A percentile compares a stretch with the other conserved stretches of the same genome.
phyloP scores from a whole-genome alignment of 2,329 filamentous ascomycete genomes.

The Knufia petricola region DNA sequence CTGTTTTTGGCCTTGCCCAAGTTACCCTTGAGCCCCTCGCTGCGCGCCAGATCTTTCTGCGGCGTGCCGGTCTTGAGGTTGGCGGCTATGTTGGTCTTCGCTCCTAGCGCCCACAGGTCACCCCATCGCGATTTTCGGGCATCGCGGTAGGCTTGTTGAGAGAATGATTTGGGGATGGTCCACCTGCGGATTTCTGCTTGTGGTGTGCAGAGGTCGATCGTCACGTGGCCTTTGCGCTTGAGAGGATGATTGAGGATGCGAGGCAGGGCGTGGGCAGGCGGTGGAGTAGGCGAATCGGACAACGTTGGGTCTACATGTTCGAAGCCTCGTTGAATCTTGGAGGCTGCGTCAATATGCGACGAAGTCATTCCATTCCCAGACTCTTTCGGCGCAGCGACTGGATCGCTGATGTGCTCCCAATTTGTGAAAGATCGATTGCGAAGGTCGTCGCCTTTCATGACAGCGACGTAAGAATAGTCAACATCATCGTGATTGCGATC shows the following conservation, averaged over 20 bases:
- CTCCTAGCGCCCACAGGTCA: slow-evolving; percentile 89
- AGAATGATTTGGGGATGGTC: slow-evolving; percentile 77
- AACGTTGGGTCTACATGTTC: slow-evolving; percentile 15
- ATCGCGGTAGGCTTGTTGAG: slow-evolving; percentile 76
- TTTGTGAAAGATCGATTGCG: slow-evolving; percentile 30
- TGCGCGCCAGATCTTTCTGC: slow-evolving; percentile 29
- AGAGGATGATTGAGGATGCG: slow-evolving; percentile 69
- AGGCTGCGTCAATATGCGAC: slow-evolving; percentile 11
- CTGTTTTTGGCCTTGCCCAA: slow-evolving; percentile 24
- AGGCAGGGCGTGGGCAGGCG: slow-evolving; percentile 47
- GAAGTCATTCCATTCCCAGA: slow-evolving; percentile 4
- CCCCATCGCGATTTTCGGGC: slow-evolving; percentile 87
- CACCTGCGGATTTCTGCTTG: slow-evolving; percentile 80
- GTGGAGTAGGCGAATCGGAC: slow-evolving; percentile 11
- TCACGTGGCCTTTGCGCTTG: slow-evolving; percentile 81
- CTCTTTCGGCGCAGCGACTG: slow-evolving; percentile 13
- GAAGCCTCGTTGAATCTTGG: slow-evolving; percentile 13
- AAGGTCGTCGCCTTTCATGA: slow-evolving; percentile 64
- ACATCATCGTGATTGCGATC: slow-evolving; percentile 81
- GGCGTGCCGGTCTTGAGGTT: slow-evolving; percentile 50
- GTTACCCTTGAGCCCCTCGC: slow-evolving; percentile 8
- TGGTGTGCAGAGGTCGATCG: slow-evolving; percentile 83
- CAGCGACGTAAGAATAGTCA: slow-evolving; percentile 77
- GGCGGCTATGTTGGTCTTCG: slow-evolving; percentile 66
- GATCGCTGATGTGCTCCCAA: slow-evolving; percentile 16